A percentile compares a stretch with the other conserved stretches of the same genome.
Conservation (phyloP, 805 yeast species). For the Yarrowia keelungensis region DNA sequence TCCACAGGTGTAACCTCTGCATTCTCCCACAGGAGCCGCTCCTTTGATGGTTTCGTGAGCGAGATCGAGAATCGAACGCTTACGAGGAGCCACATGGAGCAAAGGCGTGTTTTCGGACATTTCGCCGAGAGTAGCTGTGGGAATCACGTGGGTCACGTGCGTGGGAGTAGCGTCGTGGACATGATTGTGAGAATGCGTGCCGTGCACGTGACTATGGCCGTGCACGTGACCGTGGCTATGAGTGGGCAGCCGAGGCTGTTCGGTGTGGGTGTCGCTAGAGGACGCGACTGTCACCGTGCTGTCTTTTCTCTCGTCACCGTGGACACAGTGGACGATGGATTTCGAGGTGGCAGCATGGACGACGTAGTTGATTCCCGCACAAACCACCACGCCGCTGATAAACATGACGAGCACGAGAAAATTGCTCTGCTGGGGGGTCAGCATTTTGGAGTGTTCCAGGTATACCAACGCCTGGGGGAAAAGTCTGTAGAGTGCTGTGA, state of each 20-base stretch:
- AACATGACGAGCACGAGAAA: constrained; percentile 56
- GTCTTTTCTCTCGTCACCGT: constrained; percentile 52
- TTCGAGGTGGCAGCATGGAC: constrained; percentile 81
- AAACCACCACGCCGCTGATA: constrained; percentile 65
- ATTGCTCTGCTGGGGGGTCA: constrained; percentile 48
- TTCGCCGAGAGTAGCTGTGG: neutral
- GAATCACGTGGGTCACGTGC: constrained; percentile 8
- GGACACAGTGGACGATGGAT: constrained; percentile 86
- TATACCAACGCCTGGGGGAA: constrained; percentile 71
- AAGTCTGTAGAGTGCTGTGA: constrained; percentile 78
- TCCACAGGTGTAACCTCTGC: constrained; percentile 36
- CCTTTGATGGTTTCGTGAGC: constrained; percentile 32
- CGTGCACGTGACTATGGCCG: neutral
- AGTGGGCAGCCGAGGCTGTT: no score
- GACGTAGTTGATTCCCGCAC: constrained; percentile 65
- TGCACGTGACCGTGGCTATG: neutral
- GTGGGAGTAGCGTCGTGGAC: neutral
- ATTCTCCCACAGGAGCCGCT: constrained; percentile 27
- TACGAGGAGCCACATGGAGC: constrained; percentile 8
- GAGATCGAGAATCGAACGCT: constrained; percentile 27
- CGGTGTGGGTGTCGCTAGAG: neutral
- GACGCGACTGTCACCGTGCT: neutral
- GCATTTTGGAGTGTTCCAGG: constrained; percentile 50
- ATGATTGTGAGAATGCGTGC: neutral
- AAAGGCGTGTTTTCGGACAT: constrained; percentile 26